A percentile compares a stretch with the other conserved stretches of the same genome.
These are phyloP conservation scores for Colletotrichum trifolii DNA, from an alignment of 2,329 filamentous ascomycete genomes.

Conservation along the genomic window DNA sequence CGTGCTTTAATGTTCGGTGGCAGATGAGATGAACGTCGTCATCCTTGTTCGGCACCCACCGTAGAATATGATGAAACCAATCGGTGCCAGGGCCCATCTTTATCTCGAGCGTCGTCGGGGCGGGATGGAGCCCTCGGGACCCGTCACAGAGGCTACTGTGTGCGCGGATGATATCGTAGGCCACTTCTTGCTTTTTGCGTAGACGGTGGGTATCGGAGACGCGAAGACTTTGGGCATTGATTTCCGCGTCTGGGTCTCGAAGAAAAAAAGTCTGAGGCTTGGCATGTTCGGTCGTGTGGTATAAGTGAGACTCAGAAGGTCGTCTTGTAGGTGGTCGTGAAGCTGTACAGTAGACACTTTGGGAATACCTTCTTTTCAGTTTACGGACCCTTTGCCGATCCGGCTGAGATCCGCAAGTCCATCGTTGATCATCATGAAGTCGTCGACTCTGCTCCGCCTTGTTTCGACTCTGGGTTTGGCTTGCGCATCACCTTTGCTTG, in stretches of 20 bases:
- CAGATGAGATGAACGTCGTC: slow-evolving; percentile 11
- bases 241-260: slow-evolving; percentile 5
- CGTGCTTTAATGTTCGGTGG: too few relatives aligned
- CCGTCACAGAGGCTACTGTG: not conserved
- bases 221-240: slow-evolving; percentile 3
- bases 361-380: not conserved
- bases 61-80: slow-evolving; percentile 16
- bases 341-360: not conserved
- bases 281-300: not conserved
- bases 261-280: slow-evolving; percentile 1
- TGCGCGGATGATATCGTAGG: slow-evolving; percentile 5
- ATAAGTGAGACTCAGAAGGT: slow-evolving; percentile 8
- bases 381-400: not conserved
- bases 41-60: slow-evolving; percentile 1
- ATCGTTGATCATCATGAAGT: slow-evolving; percentile 18
- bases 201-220: slow-evolving; percentile 8
- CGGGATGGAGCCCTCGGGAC: slow-evolving; percentile 1
- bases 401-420: slow-evolving; percentile 5
- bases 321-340: not conserved
- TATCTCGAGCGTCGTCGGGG: slow-evolving; percentile 18
- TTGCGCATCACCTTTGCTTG: slow-evolving; percentile 9
- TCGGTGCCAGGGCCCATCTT: slow-evolving; percentile 11
- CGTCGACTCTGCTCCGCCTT: slow-evolving; percentile 21
- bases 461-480: slow-evolving; percentile 9
- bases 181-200: not conserved